A percentile compares a stretch with the other conserved stretches of the same genome.
Evolutionary conservation across 108 stramenopile species (phyloP).

Genomic region (Halocafeteria seosinensis): DNA sequence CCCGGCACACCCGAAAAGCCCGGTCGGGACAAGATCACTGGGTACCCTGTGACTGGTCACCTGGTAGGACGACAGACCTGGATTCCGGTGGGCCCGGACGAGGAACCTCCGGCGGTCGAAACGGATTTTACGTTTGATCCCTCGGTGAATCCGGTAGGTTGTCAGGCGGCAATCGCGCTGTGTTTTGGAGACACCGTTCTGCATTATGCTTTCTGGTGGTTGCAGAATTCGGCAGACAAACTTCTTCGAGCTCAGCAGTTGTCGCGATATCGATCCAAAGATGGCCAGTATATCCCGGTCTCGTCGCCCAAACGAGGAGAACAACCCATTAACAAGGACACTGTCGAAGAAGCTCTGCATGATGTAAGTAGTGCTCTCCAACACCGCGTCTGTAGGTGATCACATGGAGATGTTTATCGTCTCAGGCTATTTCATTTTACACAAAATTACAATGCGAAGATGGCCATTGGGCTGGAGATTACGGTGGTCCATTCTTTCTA

Average conservation of each 20-base stretch:
- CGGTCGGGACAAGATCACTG: not conserved
- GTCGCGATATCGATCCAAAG: not conserved
- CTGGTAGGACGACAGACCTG: not conserved
- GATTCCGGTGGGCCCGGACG: not conserved
- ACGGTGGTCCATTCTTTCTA: slow-evolving; percentile 93
- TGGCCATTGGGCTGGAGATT: slow-evolving; percentile 90
- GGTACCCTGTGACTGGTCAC: not conserved
- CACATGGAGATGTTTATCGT: not conserved
- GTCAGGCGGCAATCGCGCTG: not conserved
- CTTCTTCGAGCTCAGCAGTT: not conserved
- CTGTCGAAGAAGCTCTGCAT: too few relatives aligned
- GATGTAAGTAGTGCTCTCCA: not conserved
- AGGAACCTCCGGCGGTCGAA: not conserved
- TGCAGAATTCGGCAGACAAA: slow-evolving; percentile 1
- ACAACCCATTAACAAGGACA: not conserved
- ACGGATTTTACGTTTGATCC: not conserved
- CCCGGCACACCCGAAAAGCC: not conserved
- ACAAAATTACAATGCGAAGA: slow-evolving; percentile 58
- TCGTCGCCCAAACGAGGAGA: not conserved
- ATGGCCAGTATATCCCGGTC: not conserved
- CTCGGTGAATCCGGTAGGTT: not conserved
- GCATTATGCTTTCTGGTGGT: not conserved
- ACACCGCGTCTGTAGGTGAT: not conserved
- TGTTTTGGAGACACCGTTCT: not conserved
- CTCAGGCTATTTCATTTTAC: slow-evolving; percentile 51